Evolutionary conservation across 2,329 filamentous ascomycete genomes (phyloP), one percentile per base, ranked within the genome.

Genomic region (Fusarium bulbicola): DNA sequence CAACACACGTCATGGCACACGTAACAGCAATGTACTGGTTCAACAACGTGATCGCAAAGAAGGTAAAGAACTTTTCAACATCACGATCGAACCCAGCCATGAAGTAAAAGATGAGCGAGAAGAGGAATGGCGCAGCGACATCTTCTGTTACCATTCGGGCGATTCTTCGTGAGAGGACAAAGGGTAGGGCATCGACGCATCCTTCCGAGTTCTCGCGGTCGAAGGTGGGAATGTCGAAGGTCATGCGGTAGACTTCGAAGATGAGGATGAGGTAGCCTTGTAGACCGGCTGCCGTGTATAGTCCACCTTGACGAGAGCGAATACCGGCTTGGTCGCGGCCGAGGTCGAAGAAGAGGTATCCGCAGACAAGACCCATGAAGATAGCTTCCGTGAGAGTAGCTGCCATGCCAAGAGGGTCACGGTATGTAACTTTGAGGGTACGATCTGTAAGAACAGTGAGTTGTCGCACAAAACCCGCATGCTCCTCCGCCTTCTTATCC

Each of bases 201-300:
- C 91, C 90, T 79, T 95, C 93, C 37, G 89, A 90, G 37, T 90
- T 87, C 77, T 95, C 93, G 61, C 93, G 90, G 76, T 95, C 93
- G 76, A 94, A 95, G 0, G 92, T 86, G 32, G 89, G 89, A 20
- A 95, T 93, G 70, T 95, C 93, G 56, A 92, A 87, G 0, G 91
- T 93, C 65, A 95, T 82, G 9, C 93, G 89, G 75, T 93, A 95
- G 1, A 90, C 91, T 80, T 95, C 93, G 69, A 93, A 95, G 18
- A 94, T 85, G 16, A 95, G 84, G 56, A 94, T 91, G 7, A 95
- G 85, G 77, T 95, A 95, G 4, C 92, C 92, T 76, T 95, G 93
- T 11, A 95, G 84, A 9, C 89, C 91, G 12, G 91, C 86, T 1
- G 91, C 90, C 5, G 89, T 93, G 75, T 95, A 95, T 0, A 95